These are phyloP conservation scores for Martiniozyma asiatica DNA, from an alignment of 1,139 yeast genomes.

Conservation along the genomic window DNA sequence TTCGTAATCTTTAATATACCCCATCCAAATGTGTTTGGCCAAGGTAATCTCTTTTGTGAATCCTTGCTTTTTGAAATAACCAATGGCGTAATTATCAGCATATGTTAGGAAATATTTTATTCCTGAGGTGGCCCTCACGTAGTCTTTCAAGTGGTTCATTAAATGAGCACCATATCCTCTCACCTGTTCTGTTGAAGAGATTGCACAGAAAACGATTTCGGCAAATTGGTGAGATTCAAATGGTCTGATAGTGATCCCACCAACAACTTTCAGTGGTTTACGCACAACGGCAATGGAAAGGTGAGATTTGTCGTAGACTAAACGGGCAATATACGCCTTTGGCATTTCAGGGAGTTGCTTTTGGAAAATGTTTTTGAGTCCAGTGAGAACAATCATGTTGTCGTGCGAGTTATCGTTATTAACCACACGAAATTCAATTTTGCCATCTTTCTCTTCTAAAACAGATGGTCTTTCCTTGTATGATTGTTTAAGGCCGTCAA, in stretches of 20 bases:
- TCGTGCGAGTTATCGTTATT: conserved; percentile 87
- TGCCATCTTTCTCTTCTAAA: conserved; percentile 80
- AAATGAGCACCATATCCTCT: conserved; percentile 97
- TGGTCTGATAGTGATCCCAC: conserved; percentile 95
- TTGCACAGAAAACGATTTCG: conserved; percentile 96
- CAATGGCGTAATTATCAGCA: conserved; percentile 98
- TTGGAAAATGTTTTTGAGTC: conserved; percentile 89
- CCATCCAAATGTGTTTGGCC: conserved; percentile 89
- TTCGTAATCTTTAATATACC: conserved; percentile 95
- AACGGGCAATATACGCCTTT: conserved; percentile 83
- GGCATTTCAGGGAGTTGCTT: conserved; percentile 99
- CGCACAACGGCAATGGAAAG: conserved; percentile 91
- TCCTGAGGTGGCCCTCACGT: conserved; percentile 80
- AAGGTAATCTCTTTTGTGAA: conserved; percentile 88
- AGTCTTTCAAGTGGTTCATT: conserved; percentile 95
- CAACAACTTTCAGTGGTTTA: conserved; percentile 88
- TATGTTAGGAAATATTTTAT: conserved; percentile 84
- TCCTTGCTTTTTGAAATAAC: conserved; percentile 96
- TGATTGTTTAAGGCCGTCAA: conserved; percentile 73
- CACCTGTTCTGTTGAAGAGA: conserved; percentile 93
- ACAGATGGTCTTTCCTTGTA: conserved; percentile 92
- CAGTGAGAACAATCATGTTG: conserved; percentile 83
- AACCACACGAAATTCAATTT: conserved; percentile 89
- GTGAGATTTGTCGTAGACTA: conserved; percentile 90
- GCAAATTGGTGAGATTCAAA: conserved; percentile 87